These are phyloP conservation scores for Talaromyces wortmannii DNA, from an alignment of 495 filamentous ascomycete genomes.

Conservation along the genomic window DNA sequence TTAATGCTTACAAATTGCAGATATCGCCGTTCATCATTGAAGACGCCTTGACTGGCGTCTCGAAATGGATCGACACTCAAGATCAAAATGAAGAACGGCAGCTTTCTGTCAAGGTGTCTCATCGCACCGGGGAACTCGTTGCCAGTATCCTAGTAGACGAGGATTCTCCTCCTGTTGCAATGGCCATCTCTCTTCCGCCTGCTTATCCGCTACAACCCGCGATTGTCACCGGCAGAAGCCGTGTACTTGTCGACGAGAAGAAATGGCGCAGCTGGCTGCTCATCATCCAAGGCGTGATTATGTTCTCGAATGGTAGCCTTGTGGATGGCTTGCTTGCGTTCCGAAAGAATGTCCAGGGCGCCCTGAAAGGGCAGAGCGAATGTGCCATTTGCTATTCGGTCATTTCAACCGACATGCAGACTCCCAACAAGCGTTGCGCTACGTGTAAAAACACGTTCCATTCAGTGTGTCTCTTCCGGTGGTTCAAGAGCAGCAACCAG, in stretches of 20 bases:
- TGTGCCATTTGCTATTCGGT: slow-evolving; percentile 97
- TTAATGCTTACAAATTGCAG: slow-evolving; percentile 9
- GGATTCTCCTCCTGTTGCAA: slow-evolving; percentile 66
- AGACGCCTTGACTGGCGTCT: slow-evolving; percentile 63
- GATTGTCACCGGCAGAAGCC: slow-evolving; percentile 66
- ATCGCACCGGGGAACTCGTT: slow-evolving; percentile 62
- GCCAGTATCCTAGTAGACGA: slow-evolving; percentile 86
- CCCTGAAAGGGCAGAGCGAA: slow-evolving; percentile 87
- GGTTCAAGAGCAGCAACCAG: slow-evolving; percentile 90
- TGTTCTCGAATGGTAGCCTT: slow-evolving; percentile 77
- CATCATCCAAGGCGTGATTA: slow-evolving; percentile 86
- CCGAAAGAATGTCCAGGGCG: slow-evolving; percentile 73
- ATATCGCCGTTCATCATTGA: slow-evolving; percentile 77
- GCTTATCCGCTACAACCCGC: slow-evolving; percentile 76
- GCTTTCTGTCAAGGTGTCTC: slow-evolving; percentile 64
- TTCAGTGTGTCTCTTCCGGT: slow-evolving; percentile 80
- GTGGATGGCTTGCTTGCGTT: slow-evolving; percentile 80
- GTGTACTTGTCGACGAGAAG: slow-evolving; percentile 79
- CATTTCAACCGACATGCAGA: slow-evolving; percentile 75
- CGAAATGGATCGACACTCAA: slow-evolving; percentile 57
- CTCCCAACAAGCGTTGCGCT: slow-evolving; percentile 83
- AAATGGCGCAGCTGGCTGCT: slow-evolving; percentile 85
- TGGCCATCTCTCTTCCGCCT: slow-evolving; percentile 70
- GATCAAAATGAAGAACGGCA: slow-evolving; percentile 58
- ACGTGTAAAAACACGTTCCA: slow-evolving; percentile 97